Conservation (phyloP, 345 rosid species). For the Isatis tinctoria region DNA sequence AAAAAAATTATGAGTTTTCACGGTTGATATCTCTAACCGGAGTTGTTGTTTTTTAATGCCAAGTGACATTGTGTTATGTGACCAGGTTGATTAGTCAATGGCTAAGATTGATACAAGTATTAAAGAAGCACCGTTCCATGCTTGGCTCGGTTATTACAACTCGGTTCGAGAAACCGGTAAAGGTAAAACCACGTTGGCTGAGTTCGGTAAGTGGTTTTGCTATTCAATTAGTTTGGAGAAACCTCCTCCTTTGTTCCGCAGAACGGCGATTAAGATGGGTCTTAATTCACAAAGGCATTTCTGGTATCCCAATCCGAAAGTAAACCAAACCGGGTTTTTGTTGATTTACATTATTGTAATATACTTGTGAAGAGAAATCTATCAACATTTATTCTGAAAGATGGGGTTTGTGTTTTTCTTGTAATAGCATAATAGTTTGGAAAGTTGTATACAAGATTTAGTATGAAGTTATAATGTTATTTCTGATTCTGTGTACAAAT, state of each 20-base stretch:
- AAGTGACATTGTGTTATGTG: slow-evolving; percentile 4
- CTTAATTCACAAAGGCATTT: slow-evolving; percentile 74
- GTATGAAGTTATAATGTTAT: background rate
- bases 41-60: slow-evolving; percentile 1
- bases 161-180: slow-evolving; percentile 84
- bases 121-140: slow-evolving; percentile 94
- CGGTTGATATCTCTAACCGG: background rate
- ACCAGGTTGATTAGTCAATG: slow-evolving; percentile 67
- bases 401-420: background rate
- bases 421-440: too few species aligned
- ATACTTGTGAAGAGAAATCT: too few species aligned
- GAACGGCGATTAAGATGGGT: slow-evolving; percentile 94
- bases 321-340: slow-evolving; percentile 20
- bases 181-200: slow-evolving; percentile 80
- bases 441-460: background rate
- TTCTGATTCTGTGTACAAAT: slow-evolving; percentile 2
- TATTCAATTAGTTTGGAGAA: slow-evolving; percentile 74
- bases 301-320: slow-evolving; percentile 60
- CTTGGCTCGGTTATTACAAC: slow-evolving; percentile 94
- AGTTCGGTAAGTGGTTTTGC: slow-evolving; percentile 68
- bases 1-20: too few species aligned
- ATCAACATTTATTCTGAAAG: background rate
- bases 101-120: slow-evolving; percentile 66
- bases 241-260: slow-evolving; percentile 74
- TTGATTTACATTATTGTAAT: too few species aligned